phyloP scores from a whole-genome alignment of 805 yeast genomes.

The Candida michaelii region DNA sequence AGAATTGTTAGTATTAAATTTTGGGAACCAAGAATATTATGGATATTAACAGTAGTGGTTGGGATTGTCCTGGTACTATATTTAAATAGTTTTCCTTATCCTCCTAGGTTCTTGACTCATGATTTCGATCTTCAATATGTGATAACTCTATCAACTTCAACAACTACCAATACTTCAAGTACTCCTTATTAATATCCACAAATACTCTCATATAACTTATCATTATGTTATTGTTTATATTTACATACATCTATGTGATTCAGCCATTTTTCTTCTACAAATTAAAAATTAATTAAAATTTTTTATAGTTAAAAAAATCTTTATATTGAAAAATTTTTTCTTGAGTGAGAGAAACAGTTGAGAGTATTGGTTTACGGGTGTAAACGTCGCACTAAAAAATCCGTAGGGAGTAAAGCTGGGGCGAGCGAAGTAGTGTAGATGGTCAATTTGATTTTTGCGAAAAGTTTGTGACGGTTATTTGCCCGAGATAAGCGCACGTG shows the following conservation, averaged over 20 bases:
- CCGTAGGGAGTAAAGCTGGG: background rate
- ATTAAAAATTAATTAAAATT: conserved; percentile 13
- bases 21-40: no score
- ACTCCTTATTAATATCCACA: background rate
- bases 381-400: background rate
- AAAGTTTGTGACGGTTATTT: background rate
- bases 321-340: conserved; percentile 7
- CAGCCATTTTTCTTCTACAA: conserved; percentile 66
- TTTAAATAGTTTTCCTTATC: no score
- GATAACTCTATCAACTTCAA: background rate
- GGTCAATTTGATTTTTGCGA: background rate
- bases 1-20: conserved; percentile 34
- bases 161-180: background rate
- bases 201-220: background rate
- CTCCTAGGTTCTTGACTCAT: conserved; percentile 1
- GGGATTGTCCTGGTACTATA: no score
- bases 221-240: background rate
- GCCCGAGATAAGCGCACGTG: background rate
- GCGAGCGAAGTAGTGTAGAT: background rate
- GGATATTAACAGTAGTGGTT: no score
- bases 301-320: conserved; percentile 13
- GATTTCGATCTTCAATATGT: background rate
- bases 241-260: conserved; percentile 95
- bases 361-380: conserved; percentile 6
- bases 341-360: conserved; percentile 3